phyloP scores from a whole-genome alignment of 2,329 filamentous ascomycete genomes.

The Talaromyces sp. region DNA sequence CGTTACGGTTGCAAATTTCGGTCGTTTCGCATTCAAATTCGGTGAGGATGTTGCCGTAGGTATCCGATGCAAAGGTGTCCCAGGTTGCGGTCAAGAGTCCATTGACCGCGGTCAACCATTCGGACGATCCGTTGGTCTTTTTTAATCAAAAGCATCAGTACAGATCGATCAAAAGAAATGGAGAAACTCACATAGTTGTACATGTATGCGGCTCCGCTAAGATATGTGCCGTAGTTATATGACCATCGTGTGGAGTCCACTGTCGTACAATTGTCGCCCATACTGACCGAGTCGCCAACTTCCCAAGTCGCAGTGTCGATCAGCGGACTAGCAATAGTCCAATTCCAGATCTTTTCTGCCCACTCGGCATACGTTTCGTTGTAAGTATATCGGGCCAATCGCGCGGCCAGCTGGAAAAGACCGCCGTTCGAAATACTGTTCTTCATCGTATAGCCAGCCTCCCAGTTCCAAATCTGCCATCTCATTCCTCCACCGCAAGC shows the following conservation, averaged over 20 bases:
- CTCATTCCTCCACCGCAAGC: constrained; percentile 68
- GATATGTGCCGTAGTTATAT: constrained; percentile 61
- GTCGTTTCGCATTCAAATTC: constrained; percentile 58
- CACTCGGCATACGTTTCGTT: constrained; percentile 63
- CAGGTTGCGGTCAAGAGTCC: constrained; percentile 4
- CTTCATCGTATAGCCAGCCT: constrained; percentile 79
- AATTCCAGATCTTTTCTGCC: constrained; percentile 62
- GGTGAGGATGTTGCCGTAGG: constrained; percentile 45
- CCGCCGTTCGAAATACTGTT: constrained; percentile 77
- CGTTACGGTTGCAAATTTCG: constrained; percentile 58
- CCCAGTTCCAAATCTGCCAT: constrained; percentile 77
- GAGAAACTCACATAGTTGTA: constrained; percentile 56
- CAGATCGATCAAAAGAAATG: background rate
- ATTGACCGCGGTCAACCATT: constrained; percentile 12
- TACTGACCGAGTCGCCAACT: constrained; percentile 44
- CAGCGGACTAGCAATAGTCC: constrained; percentile 45
- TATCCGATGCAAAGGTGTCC: constrained; percentile 1
- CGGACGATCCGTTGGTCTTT: constrained; percentile 26
- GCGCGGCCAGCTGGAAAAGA: constrained; percentile 75
- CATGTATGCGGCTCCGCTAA: constrained; percentile 62
- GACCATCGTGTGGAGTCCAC: constrained; percentile 62
- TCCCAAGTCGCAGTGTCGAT: constrained; percentile 16
- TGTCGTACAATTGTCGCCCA: constrained; percentile 53
- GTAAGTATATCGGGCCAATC: constrained; percentile 64
- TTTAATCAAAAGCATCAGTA: background rate